These are phyloP conservation scores for Chamaecrista fasciculata DNA, from an alignment of 306 rosid species.

Conservation along the genomic window DNA sequence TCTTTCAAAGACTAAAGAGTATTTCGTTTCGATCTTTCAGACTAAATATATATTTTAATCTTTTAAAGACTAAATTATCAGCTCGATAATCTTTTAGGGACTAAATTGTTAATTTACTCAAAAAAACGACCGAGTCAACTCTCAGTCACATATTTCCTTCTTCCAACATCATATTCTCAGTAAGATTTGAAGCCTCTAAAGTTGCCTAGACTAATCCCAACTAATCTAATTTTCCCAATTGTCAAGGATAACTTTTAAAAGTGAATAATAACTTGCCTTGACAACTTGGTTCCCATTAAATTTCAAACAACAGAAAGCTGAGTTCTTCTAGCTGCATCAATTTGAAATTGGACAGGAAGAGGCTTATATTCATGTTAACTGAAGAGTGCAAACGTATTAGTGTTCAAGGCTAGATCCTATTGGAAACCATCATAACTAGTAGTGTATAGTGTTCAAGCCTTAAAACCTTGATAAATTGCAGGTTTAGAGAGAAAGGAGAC, in stretches of 20 bases:
- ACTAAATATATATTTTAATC: too few relatives aligned
- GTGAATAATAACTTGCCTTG: not conserved
- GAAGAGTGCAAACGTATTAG: too few relatives aligned
- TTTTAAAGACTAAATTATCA: too few relatives aligned
- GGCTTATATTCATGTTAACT: not conserved
- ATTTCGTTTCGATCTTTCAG: too few relatives aligned
- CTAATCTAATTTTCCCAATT: not conserved
- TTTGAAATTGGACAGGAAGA: not conserved
- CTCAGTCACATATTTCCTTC: not conserved
- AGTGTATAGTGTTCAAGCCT: not conserved
- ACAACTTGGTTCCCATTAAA: not conserved
- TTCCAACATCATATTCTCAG: not conserved
- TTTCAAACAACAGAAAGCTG: not conserved
- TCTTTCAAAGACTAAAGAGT: too few relatives aligned
- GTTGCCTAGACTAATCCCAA: not conserved
- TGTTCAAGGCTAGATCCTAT: not conserved
- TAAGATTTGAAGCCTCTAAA: not conserved
- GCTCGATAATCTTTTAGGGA: too few relatives aligned
- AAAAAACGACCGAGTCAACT: not conserved
- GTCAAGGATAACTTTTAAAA: not conserved
- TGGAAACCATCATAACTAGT: not conserved
- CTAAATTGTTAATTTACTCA: too few relatives aligned
- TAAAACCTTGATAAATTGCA: not conserved
- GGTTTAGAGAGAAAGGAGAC: too few relatives aligned
- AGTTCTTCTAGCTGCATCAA: too few relatives aligned